A percentile compares a stretch with the other conserved stretches of the same genome.
Evolutionary conservation across 441 rosid genomes (phyloP).

Genomic region (Viola pubescens): DNA sequence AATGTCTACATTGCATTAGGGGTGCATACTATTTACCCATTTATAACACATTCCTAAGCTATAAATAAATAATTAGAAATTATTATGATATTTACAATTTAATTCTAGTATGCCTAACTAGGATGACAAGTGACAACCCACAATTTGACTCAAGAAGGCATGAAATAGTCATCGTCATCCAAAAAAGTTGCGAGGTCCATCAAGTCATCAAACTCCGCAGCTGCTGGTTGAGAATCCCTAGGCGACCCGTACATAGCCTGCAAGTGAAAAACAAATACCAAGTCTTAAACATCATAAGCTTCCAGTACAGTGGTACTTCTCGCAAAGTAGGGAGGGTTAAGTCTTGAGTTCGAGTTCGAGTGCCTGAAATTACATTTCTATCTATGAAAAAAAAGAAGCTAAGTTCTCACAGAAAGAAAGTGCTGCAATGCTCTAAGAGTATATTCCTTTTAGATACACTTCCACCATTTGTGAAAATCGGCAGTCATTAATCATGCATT

Average conservation of each 20-base stretch:
- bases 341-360: too few species aligned
- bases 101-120: not conserved
- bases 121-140: not conserved
- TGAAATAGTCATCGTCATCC: constrained; percentile 36
- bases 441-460: too few species aligned
- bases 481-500: too few species aligned
- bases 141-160: constrained; percentile 28
- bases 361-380: too few species aligned
- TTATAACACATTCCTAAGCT: not conserved
- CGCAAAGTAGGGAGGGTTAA: too few species aligned
- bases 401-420: too few species aligned
- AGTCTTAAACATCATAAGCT: not conserved
- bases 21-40: too few species aligned
- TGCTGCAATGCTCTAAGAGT: too few species aligned
- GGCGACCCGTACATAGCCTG: constrained; percentile 31
- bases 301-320: too few species aligned
- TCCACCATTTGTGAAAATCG: too few species aligned
- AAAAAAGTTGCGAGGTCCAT: constrained; percentile 53
- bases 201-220: constrained; percentile 38
- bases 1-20: too few species aligned
- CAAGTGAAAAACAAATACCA: not conserved
- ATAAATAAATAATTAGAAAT: not conserved
- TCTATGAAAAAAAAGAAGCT: not conserved
- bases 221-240: constrained; percentile 23
- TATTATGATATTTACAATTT: constrained; percentile 14